Conservation (phyloP, 1,139 yeast genomes). For the Candida pseudoviswanathii region DNA sequence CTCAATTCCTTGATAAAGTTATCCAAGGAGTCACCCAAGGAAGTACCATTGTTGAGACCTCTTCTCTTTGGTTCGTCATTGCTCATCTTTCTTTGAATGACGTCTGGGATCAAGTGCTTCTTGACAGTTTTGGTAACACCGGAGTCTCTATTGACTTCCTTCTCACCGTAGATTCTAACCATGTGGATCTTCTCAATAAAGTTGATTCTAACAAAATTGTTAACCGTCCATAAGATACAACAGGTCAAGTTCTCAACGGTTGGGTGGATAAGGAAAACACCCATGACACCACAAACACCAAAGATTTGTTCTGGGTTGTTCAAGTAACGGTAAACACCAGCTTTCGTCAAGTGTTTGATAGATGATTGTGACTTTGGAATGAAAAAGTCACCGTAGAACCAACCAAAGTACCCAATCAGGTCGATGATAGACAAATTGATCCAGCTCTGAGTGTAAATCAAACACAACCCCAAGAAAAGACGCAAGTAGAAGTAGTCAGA, state of each 20-base stretch:
- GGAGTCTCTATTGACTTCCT: slow-evolving; percentile 57
- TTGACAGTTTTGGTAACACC: slow-evolving; percentile 70
- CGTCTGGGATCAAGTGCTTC: slow-evolving; percentile 49
- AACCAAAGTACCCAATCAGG: slow-evolving; percentile 82
- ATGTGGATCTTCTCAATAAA: slow-evolving; percentile 81
- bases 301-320: slow-evolving; percentile 84
- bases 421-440: slow-evolving; percentile 71
- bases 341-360: slow-evolving; percentile 62
- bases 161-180: slow-evolving; percentile 76
- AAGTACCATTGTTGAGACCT: slow-evolving; percentile 20
- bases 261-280: slow-evolving; percentile 65
- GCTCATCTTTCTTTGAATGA: slow-evolving; percentile 37
- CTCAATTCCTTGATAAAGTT: slow-evolving; percentile 42
- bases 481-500: slow-evolving; percentile 57
- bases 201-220: slow-evolving; percentile 67
- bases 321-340: slow-evolving; percentile 82
- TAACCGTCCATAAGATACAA: slow-evolving; percentile 69
- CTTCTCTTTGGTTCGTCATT: slow-evolving; percentile 23
- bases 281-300: slow-evolving; percentile 87
- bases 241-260: slow-evolving; percentile 55
- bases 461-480: slow-evolving; percentile 54
- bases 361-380: slow-evolving; percentile 47
- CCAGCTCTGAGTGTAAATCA: slow-evolving; percentile 68
- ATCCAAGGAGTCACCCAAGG: slow-evolving; percentile 43
- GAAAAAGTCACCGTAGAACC: slow-evolving; percentile 91